Base-by-base conservation (phyloP, 1,284 basidiomycete species). In the Fomitopsis pinicola region DNA sequence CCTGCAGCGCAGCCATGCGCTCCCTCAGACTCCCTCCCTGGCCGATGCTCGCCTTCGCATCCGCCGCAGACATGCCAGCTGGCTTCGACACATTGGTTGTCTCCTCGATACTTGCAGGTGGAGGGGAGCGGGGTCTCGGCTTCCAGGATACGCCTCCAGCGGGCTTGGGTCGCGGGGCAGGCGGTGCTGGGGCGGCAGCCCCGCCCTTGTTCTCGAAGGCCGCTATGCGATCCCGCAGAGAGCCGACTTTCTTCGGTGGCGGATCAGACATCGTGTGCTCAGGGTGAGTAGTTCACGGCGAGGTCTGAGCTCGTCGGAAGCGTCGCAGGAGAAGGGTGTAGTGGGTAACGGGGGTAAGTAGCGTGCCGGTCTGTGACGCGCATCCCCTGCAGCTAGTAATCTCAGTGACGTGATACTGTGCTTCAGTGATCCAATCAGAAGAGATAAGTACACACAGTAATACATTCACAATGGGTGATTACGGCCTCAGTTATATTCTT, bases 1-100 rank as follows among this genome's bases (percentile, higher is more conserved):
- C 91, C 70, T 94, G 89, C 40, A 97, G 78, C 2, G 94, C 92
- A 30, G 94, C 94, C 93, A 97, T 97, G 48, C 95, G 86, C 66
- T 96, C 95, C 76, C 89, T 94, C 65, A 97, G 76, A 63, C 90
- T 92, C 4, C 85, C 88, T 5, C 82, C 88, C 50, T 80, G 80
- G 35, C 81, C 80, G 71, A 94, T 93, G 67, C 89, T 89, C 68
- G 88, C 87, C 72, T 89, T 86, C 36, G 93, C 94, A 77, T 96
- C 94, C 22, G 84, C 84, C 6, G 91, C 91, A 28, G 88, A 92
- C 88, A 95, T 91, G 0, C 81, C 79, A 4, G 62, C 69, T 1
- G 59, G 73, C 8, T 68, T 71, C 58, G 71, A 72, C 54, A 63
- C 65, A 4, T 55, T 63, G 36, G 57, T 42, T 63, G 70, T 63